phyloP scores from a whole-genome alignment of 257 asterid species.

The Solanum pimpinellifolium region DNA sequence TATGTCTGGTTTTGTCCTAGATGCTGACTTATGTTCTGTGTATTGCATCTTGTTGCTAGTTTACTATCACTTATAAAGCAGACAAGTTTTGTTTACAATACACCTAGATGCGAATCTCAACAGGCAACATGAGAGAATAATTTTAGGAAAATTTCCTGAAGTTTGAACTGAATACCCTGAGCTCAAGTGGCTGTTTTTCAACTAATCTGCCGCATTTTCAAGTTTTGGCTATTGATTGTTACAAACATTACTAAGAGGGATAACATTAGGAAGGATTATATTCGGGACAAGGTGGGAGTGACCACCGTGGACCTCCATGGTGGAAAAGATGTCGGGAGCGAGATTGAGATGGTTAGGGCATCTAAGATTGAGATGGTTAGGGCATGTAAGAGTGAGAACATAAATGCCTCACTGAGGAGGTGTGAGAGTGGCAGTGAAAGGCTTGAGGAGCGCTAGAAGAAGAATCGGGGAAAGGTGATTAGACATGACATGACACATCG shows the following conservation, averaged over 20 bases:
- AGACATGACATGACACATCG: background rate
- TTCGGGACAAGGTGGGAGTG: background rate
- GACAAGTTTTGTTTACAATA: background rate
- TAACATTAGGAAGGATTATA: background rate
- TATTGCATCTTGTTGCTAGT: background rate
- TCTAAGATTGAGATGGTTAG: background rate
- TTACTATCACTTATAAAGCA: background rate
- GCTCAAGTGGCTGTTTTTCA: background rate
- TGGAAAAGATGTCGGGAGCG: background rate
- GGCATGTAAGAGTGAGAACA: background rate
- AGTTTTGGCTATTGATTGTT: background rate
- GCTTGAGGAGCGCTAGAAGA: background rate
- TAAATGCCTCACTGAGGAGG: background rate
- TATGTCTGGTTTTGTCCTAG: background rate
- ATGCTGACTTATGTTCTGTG: background rate
- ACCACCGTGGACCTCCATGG: background rate
- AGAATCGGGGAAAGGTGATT: background rate
- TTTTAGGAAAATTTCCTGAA: background rate
- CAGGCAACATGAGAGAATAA: background rate
- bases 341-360: background rate
- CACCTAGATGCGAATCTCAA: background rate
- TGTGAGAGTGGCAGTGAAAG: background rate
- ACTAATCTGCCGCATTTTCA: background rate
- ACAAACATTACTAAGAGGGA: background rate
- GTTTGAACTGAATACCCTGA: background rate